Percentiles rank a stretch among this genome's conserved stretches.
These are phyloP conservation scores for Schwanniomyces polymorphus DNA, from an alignment of 805 yeast genomes.

Conservation along the genomic window DNA sequence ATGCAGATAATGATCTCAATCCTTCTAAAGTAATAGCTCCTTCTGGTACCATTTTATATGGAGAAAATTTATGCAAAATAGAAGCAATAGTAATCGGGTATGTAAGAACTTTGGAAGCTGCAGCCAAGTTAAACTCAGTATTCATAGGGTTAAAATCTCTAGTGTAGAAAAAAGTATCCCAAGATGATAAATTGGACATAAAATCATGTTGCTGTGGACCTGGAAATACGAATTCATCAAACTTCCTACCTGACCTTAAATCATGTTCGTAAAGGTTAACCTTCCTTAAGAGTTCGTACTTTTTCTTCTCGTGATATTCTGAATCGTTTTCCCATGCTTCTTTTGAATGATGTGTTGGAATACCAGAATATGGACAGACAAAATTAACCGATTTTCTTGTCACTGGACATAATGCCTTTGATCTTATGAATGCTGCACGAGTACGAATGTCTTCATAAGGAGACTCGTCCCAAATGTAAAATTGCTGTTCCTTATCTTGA, in stretches of 20 bases:
- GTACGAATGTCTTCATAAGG: constrained; percentile 86
- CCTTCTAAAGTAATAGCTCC: constrained; percentile 94
- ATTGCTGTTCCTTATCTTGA: constrained; percentile 27
- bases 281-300: constrained; percentile 73
- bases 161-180: constrained; percentile 95
- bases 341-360: constrained; percentile 90
- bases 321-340: constrained; percentile 87
- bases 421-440: constrained; percentile 87
- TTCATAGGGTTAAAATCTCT: constrained; percentile 95
- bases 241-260: constrained; percentile 86
- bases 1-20: constrained; percentile 87
- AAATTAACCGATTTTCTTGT: constrained; percentile 76
- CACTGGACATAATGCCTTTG: constrained; percentile 88
- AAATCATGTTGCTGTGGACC: constrained; percentile 73
- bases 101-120: constrained; percentile 89
- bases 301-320: constrained; percentile 65
- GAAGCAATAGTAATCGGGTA: constrained; percentile 91
- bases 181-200: constrained; percentile 70
- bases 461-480: constrained; percentile 84
- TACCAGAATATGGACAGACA: constrained; percentile 92
- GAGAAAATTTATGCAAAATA: constrained; percentile 78
- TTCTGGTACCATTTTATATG: constrained; percentile 75
- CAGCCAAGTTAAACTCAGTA: constrained; percentile 93
- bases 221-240: constrained; percentile 96
- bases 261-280: constrained; percentile 95